Percentiles rank a stretch among this genome's conserved stretches.
phyloP scores from a whole-genome alignment of 176 grass and related monocot genomes.

The Cenchrus fungigraminus region DNA sequence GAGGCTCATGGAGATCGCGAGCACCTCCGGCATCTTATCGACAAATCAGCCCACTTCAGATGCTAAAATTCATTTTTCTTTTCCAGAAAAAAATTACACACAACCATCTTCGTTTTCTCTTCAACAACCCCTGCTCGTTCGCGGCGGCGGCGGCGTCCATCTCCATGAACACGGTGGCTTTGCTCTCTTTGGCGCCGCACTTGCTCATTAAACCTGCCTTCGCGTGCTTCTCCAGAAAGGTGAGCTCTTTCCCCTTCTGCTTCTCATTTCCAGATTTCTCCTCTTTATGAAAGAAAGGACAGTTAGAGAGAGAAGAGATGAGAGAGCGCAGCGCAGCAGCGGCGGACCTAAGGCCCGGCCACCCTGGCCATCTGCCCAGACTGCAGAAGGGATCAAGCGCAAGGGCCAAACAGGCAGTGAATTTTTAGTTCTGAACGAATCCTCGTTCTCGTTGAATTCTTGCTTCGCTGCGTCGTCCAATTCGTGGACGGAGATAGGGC shows the following conservation, averaged over 20 bases:
- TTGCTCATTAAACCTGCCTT: conserved; percentile 75
- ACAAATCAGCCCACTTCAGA: conserved; percentile 22
- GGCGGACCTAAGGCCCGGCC: too few species aligned
- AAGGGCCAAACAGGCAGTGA: too few species aligned
- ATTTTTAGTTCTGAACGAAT: background rate
- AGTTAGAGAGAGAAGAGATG: too few species aligned
- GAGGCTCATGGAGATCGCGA: too few species aligned
- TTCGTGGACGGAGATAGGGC: background rate
- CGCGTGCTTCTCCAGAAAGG: conserved; percentile 71
- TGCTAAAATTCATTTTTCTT: conserved; percentile 34
- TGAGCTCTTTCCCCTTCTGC: conserved; percentile 37
- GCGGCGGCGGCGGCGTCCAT: background rate
- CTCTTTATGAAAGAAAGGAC: background rate
- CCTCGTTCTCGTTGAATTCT: background rate
- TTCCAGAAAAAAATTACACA: conserved; percentile 17
- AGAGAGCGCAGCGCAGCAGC: too few species aligned
- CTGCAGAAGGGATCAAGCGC: too few species aligned
- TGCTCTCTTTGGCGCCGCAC: conserved; percentile 62
- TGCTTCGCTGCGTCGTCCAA: background rate
- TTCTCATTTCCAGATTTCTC: conserved; percentile 19
- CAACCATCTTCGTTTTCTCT: conserved; percentile 8
- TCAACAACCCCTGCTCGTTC: conserved; percentile 23
- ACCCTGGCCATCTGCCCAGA: too few species aligned
- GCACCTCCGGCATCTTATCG: conserved; percentile 66
- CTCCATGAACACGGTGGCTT: conserved; percentile 81